These are phyloP conservation scores for Anacardium occidentale DNA, from an alignment of 345 rosid species.

Conservation along the genomic window DNA sequence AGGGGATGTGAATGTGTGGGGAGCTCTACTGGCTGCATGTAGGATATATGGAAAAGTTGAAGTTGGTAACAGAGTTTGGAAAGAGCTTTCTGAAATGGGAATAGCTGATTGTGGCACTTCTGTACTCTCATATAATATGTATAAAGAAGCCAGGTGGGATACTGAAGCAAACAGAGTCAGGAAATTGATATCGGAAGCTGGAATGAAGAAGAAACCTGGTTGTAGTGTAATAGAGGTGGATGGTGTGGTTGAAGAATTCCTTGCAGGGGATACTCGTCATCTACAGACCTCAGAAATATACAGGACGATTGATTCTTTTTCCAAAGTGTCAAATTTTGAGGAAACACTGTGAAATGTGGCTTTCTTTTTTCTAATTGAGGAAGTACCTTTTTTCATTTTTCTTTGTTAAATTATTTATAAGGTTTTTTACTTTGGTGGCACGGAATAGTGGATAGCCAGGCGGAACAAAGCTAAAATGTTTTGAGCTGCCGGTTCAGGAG, in stretches of 20 bases:
- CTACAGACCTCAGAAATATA: slow-evolving; percentile 23
- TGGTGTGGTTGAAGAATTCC: slow-evolving; percentile 31
- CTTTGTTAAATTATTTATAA: neutral
- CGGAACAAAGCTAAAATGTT: neutral
- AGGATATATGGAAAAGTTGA: slow-evolving; percentile 36
- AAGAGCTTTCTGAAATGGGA: slow-evolving; percentile 27
- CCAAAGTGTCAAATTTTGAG: slow-evolving; percentile 16
- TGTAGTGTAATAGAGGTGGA: slow-evolving; percentile 38
- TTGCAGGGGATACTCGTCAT: slow-evolving; percentile 30
- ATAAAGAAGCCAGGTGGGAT: slow-evolving; percentile 39
- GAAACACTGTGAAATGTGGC: neutral
- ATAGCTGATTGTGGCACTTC: slow-evolving; percentile 25
- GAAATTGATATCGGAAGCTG: slow-evolving; percentile 24
- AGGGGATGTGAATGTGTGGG: slow-evolving; percentile 39
- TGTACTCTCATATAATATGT: slow-evolving; percentile 33
- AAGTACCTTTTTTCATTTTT: neutral
- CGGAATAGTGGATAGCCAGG: neutral
- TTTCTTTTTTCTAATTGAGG: neutral
- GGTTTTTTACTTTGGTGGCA: neutral
- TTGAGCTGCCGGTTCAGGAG: neutral
- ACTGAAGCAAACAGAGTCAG: slow-evolving; percentile 29
- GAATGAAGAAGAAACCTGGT: slow-evolving; percentile 36
- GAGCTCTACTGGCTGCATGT: slow-evolving; percentile 35
- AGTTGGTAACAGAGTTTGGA: slow-evolving; percentile 40
- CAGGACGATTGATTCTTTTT: slow-evolving; percentile 23